These are phyloP conservation scores for Phytophthora pluvialis DNA, from an alignment of 352 stramenopile genomes.

Conservation along the genomic window DNA sequence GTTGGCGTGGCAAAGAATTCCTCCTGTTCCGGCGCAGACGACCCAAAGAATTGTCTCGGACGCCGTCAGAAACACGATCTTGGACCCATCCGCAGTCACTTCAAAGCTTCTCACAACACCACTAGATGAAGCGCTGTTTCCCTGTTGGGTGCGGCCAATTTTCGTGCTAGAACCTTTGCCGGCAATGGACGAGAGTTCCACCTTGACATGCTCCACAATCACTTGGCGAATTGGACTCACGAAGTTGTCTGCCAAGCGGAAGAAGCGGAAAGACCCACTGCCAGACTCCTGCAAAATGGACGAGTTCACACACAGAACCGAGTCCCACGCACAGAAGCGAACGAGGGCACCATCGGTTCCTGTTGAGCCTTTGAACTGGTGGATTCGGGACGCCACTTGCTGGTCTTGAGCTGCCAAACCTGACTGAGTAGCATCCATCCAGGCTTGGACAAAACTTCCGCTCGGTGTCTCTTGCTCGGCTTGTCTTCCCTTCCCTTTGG, in stretches of 20 bases:
- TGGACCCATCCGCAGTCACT: slow-evolving; percentile 17
- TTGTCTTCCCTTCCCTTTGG: neutral
- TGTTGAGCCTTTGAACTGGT: slow-evolving; percentile 18
- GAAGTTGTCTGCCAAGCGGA: slow-evolving; percentile 15
- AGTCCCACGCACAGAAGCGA: slow-evolving; percentile 33
- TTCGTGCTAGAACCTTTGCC: neutral
- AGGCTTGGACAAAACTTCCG: slow-evolving; percentile 13
- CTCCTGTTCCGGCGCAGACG: slow-evolving; percentile 17
- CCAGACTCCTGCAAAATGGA: slow-evolving; percentile 29
- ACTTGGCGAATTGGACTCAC: slow-evolving; percentile 28
- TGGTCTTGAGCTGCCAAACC: neutral
- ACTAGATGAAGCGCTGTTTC: neutral
- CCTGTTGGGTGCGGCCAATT: neutral
- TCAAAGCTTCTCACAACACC: slow-evolving; percentile 22
- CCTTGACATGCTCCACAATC: slow-evolving; percentile 1
- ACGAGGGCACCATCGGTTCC: slow-evolving; percentile 6
- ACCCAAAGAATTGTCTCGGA: slow-evolving; percentile 19
- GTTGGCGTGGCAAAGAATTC: slow-evolving; percentile 14
- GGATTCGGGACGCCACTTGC: neutral
- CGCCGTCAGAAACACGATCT: slow-evolving; percentile 21
- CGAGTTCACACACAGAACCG: slow-evolving; percentile 31
- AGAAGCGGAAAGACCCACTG: slow-evolving; percentile 35
- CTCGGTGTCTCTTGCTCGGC: neutral
- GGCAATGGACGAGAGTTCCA: neutral
- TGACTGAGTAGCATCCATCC: slow-evolving; percentile 8